Evolutionary conservation across 1,284 basidiomycete genomes (phyloP), one percentile per base, ranked within the genome.

Genomic region (Ustilago vetiveriae): DNA sequence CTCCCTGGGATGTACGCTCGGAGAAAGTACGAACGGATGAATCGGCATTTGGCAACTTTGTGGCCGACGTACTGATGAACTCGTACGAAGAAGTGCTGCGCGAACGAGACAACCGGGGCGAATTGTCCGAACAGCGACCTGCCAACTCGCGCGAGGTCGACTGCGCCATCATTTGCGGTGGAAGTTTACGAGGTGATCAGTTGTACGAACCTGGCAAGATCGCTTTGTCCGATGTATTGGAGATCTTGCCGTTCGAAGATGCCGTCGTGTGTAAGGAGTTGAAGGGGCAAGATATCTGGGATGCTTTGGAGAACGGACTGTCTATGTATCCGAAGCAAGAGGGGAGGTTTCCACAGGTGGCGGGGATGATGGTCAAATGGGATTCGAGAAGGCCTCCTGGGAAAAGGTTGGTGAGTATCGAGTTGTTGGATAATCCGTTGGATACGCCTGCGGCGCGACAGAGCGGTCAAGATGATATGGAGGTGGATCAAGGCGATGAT

Each of bases 191-290:
- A 33, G 92, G 93, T 4, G 93, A 95, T 80, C 90, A 90, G 2
- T 84, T 88, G 6, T 95, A 95, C 82, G 73, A 71, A 1, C 90
- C 91, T 0, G 90, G 91, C 1, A 83, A 86, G 44, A 85, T 94
- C 53, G 92, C 90, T 0, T 85, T 96, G 0, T 91, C 92, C 0
- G 90, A 95, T 74, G 87, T 93, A 45, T 72, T 92, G 38, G 93
- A 94, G 79, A 93, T 95, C 29, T 82, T 95, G 43, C 93, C 93
- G 0, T 96, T 94, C 66, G 90, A 92, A 62, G 93, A 96, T 75
- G 88, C 92, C 0, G 53, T 77, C 11, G 87, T 96, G 2, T 91
- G 92, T 7, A 79, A 93, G 26, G 90, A 92, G 82, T 82, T 95
- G 14, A 90, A 92, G 69, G 93, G 93, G 0, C 85, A 87, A 73